phyloP scores from a whole-genome alignment of 306 rosid genomes.

The Dryas octopetala region DNA sequence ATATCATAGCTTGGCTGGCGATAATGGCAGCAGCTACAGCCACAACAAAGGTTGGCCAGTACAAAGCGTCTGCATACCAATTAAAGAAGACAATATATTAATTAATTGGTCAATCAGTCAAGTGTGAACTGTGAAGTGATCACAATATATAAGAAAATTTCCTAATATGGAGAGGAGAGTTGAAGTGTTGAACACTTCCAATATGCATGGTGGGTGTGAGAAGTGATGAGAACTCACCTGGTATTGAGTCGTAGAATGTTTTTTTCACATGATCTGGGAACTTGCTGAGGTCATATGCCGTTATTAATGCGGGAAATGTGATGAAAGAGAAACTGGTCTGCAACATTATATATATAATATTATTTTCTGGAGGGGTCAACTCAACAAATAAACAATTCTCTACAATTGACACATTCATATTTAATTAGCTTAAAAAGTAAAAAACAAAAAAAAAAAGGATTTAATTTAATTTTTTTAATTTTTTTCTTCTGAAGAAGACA shows the following conservation, averaged over 20 bases:
- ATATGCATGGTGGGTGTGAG: neutral
- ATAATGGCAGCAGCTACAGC: constrained; percentile 75
- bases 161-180: no score
- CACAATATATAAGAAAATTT: no score
- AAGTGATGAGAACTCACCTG: constrained; percentile 24
- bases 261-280: constrained; percentile 33
- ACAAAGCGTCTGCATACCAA: constrained; percentile 46
- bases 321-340: constrained; percentile 57
- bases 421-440: no score
- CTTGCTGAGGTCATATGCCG: constrained; percentile 51
- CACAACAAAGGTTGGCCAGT: constrained; percentile 81
- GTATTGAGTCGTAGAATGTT: constrained; percentile 50
- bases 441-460: no score
- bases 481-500: no score
- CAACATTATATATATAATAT: neutral
- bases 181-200: no score
- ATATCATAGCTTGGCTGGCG: constrained; percentile 85
- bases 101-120: neutral
- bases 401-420: no score
- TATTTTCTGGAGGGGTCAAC: no score
- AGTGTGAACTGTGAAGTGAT: neutral
- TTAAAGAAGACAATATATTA: no score
- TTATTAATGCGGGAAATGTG: constrained; percentile 42
- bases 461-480: no score
- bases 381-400: no score